A percentile compares a stretch with the other conserved stretches of the same genome.
These are phyloP conservation scores for Exserohilum rostratum DNA, from an alignment of 2,329 filamentous ascomycete species.

Conservation along the genomic window DNA sequence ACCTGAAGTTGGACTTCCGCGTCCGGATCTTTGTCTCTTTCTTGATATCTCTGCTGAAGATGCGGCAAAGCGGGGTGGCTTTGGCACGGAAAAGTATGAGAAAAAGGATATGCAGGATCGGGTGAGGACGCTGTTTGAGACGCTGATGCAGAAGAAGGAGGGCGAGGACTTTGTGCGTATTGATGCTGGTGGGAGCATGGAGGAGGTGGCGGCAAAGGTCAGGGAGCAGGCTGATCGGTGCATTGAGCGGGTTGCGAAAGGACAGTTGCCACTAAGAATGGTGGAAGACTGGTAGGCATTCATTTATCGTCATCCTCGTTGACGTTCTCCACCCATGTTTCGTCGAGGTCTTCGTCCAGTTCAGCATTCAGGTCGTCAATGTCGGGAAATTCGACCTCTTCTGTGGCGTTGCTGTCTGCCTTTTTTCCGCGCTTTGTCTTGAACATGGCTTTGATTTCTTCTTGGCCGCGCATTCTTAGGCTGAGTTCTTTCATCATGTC, in stretches of 20 bases:
- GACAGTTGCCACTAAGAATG: constrained; percentile 26
- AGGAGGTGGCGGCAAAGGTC: constrained; percentile 56
- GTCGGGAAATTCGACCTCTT: constrained; percentile 18
- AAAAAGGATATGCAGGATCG: constrained; percentile 78
- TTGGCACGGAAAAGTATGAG: constrained; percentile 89
- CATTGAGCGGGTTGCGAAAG: constrained; percentile 36
- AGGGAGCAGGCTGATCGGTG: constrained; percentile 27
- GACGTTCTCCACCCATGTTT: constrained; percentile 43
- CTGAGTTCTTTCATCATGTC: constrained; percentile 84
- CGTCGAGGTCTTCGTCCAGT: constrained; percentile 43
- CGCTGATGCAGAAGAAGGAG: constrained; percentile 56
- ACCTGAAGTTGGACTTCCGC: constrained; percentile 84
- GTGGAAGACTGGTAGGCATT: constrained; percentile 39
- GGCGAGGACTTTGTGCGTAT: constrained; percentile 60
- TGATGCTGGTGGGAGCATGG: constrained; percentile 60
- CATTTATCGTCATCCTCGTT: constrained; percentile 35
- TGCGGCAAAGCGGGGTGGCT: constrained; percentile 80
- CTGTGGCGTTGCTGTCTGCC: constrained; percentile 27
- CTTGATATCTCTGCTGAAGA: constrained; percentile 78
- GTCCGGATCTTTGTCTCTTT: constrained; percentile 87
- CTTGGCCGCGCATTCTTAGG: constrained; percentile 71
- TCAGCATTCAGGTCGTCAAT: constrained; percentile 36
- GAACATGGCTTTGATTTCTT: constrained; percentile 72
- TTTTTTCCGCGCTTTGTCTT: constrained; percentile 57
- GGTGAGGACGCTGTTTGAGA: constrained; percentile 75